phyloP scores from a whole-genome alignment of 1,284 basidiomycete genomes.

The Marasmius fiardii region DNA sequence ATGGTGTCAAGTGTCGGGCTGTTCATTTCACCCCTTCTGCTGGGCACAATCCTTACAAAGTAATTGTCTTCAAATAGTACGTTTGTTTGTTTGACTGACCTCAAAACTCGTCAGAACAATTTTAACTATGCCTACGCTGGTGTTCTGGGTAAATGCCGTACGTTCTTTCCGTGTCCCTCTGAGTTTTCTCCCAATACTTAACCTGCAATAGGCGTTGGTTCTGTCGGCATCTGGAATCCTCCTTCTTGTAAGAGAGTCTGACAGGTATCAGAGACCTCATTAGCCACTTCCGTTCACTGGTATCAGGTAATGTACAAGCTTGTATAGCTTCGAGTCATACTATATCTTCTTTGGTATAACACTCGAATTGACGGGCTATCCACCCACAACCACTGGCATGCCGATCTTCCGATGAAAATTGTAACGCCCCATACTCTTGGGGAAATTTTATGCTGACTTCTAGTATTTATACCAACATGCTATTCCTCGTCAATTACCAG shows the following conservation, averaged over 20 bases:
- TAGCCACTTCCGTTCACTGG: no score
- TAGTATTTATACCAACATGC: no score
- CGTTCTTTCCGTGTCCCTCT: slow-evolving; percentile 1
- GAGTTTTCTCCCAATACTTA: not conserved
- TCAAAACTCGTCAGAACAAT: slow-evolving; percentile 16
- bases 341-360: no score
- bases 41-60: slow-evolving; percentile 21
- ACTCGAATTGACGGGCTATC: no score
- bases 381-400: no score
- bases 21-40: slow-evolving; percentile 21
- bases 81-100: not conserved
- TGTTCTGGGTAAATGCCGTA: slow-evolving; percentile 23
- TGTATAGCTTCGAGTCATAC: no score
- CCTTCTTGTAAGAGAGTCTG: slow-evolving; percentile 1
- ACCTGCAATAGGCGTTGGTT: not conserved
- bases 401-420: no score
- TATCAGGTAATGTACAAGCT: no score
- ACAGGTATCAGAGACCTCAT: not conserved
- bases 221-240: not conserved
- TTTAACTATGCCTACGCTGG: slow-evolving; percentile 16
- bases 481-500: no score
- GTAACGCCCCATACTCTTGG: no score
- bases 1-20: slow-evolving; percentile 25
- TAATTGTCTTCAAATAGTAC: slow-evolving; percentile 7
- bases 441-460: no score